These are phyloP conservation scores for Leucosporidium creatinivorum DNA, from an alignment of 768 basidiomycete species.

Conservation along the genomic window DNA sequence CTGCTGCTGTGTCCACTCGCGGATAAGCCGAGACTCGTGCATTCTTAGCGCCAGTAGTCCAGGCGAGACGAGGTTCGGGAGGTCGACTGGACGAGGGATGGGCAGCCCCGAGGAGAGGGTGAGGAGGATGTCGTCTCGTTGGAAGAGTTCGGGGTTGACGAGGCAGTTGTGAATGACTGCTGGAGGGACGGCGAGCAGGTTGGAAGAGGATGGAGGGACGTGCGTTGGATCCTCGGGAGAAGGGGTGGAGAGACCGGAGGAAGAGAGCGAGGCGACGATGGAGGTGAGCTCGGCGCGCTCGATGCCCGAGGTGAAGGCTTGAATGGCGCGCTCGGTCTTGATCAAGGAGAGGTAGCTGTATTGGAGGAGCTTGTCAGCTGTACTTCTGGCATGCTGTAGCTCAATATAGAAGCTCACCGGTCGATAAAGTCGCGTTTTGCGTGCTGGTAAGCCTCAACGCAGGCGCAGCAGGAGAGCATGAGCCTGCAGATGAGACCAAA, in stretches of 20 bases:
- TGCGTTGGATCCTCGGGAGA: slow-evolving; percentile 36
- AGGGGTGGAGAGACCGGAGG: slow-evolving; percentile 32
- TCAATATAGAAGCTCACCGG: slow-evolving; percentile 48
- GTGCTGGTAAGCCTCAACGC: slow-evolving; percentile 59
- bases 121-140: slow-evolving; percentile 48
- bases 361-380: slow-evolving; percentile 1
- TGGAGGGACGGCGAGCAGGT: slow-evolving; percentile 48
- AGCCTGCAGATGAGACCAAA: slow-evolving; percentile 46
- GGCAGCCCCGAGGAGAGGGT: slow-evolving; percentile 16
- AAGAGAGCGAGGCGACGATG: slow-evolving; percentile 36
- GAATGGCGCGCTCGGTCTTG: slow-evolving; percentile 31
- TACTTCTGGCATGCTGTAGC: neutral
- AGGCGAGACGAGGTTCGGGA: slow-evolving; percentile 53
- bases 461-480: slow-evolving; percentile 59
- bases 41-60: slow-evolving; percentile 55
- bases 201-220: slow-evolving; percentile 6
- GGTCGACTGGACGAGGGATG: slow-evolving; percentile 37
- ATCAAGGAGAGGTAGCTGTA: slow-evolving; percentile 8
- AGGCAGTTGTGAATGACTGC: slow-evolving; percentile 57
- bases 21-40: slow-evolving; percentile 49
- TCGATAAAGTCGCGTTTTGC: slow-evolving; percentile 58
- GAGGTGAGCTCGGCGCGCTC: slow-evolving; percentile 50
- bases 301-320: slow-evolving; percentile 65
- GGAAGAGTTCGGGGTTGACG: slow-evolving; percentile 56
- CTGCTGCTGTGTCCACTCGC: slow-evolving; percentile 50